phyloP scores from a whole-genome alignment of 1,139 yeast species.

The Yamadazyma triangularis region DNA sequence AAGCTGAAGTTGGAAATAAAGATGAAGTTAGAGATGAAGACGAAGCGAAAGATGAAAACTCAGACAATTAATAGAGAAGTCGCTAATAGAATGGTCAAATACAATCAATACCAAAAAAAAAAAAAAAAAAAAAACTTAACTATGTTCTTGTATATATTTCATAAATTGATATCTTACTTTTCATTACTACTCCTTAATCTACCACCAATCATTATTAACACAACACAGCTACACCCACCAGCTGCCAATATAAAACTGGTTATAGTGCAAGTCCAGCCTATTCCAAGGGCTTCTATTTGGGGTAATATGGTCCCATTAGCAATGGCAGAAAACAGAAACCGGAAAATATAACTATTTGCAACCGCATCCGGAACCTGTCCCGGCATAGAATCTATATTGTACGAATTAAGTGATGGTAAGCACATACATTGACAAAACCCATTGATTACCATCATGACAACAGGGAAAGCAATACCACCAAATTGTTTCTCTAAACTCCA shows the following conservation, averaged over 20 bases:
- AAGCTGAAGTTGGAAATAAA: too few relatives aligned
- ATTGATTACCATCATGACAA: constrained; percentile 40
- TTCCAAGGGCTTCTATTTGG: constrained; percentile 42
- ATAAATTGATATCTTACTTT: too few relatives aligned
- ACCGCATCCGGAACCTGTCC: constrained; percentile 49
- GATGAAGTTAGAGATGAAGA: too few relatives aligned
- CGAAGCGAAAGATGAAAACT: too few relatives aligned
- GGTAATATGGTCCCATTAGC: constrained; percentile 45
- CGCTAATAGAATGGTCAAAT: too few relatives aligned
- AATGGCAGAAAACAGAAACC: constrained; percentile 48
- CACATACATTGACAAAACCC: constrained; percentile 48
- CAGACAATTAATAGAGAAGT: too few relatives aligned
- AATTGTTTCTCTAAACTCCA: constrained; percentile 45
- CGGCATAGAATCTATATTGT: constrained; percentile 55
- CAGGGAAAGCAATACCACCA: constrained; percentile 54
- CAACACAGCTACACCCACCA: too few relatives aligned
- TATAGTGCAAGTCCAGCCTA: constrained; percentile 50
- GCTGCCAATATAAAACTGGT: constrained; percentile 26
- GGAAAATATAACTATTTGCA: constrained; percentile 45
- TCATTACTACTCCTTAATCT: too few relatives aligned
- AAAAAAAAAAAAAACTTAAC: too few relatives aligned
- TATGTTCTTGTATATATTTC: too few relatives aligned
- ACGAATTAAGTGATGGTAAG: constrained; percentile 49
- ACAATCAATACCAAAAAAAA: too few relatives aligned
- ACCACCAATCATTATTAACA: too few relatives aligned